Conservation (phyloP, 2,329 filamentous ascomycete genomes). For the Rutstroemia sp. region DNA sequence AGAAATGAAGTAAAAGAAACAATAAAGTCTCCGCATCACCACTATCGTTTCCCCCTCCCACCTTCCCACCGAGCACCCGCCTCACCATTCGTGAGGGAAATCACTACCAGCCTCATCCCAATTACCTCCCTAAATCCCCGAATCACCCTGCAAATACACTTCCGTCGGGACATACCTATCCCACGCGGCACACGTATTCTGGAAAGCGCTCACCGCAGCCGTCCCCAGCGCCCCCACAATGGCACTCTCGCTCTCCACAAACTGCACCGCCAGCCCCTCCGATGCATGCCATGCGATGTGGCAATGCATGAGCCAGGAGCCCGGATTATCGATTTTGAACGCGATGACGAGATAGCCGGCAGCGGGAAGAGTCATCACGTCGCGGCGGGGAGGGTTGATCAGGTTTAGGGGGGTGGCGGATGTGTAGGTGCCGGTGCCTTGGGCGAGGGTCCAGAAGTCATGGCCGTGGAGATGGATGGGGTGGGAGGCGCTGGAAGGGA, state of each 20-base stretch:
- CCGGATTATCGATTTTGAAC: conserved; percentile 29
- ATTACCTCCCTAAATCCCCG: conserved; percentile 18
- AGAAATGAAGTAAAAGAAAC: too few species aligned
- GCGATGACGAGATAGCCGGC: conserved; percentile 27
- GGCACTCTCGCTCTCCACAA: conserved; percentile 34
- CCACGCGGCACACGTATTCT: conserved; percentile 21
- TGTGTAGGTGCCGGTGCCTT: conserved; percentile 34
- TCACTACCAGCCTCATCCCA: too few species aligned
- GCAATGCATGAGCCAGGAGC: conserved; percentile 7
- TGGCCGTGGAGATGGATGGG: conserved; percentile 26
- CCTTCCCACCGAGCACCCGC: too few species aligned
- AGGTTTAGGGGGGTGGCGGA: conserved; percentile 26
- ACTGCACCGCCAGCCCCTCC: conserved; percentile 44
- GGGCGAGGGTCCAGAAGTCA: conserved; percentile 40
- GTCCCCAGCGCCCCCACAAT: conserved; percentile 14
- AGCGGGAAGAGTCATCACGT: conserved; percentile 40
- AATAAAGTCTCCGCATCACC: too few species aligned
- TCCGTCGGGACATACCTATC: conserved; percentile 11
- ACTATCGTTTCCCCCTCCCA: too few species aligned
- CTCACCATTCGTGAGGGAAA: too few species aligned
- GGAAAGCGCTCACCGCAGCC: conserved; percentile 11
- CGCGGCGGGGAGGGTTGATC: conserved; percentile 45
- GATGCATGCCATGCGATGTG: conserved; percentile 45
- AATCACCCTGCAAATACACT: conserved; percentile 20
- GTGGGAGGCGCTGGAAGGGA: conserved; percentile 15